Conservation (phyloP, 805 yeast genomes). For the Ogataea populi-albae region DNA sequence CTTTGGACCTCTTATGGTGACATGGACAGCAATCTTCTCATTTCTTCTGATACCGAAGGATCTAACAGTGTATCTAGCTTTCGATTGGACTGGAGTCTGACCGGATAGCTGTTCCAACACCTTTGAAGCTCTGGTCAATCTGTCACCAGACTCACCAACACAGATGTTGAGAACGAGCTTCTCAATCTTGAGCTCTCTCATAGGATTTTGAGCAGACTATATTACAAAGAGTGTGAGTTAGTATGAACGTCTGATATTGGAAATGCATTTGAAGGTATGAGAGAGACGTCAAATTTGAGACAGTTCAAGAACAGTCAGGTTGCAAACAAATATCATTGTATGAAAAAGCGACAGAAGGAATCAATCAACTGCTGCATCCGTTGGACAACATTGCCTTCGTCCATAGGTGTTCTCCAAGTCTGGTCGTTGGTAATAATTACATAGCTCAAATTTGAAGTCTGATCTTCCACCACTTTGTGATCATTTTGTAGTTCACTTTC, state of each 20-base stretch:
- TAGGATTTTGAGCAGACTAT: slow-evolving; percentile 89
- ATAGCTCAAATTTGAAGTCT: too few relatives aligned
- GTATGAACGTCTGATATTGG: neutral
- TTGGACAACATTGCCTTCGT: too few relatives aligned
- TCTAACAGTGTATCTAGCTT: slow-evolving; percentile 99
- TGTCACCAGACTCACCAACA: slow-evolving; percentile 99
- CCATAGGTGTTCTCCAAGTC: too few relatives aligned
- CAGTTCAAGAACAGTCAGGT: too few relatives aligned
- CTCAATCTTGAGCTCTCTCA: slow-evolving; percentile 99
- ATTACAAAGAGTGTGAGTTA: slow-evolving; percentile 45
- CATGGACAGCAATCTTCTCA: slow-evolving; percentile 99
- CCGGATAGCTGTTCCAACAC: slow-evolving; percentile 99
- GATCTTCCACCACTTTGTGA: too few relatives aligned
- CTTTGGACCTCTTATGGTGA: slow-evolving; percentile 99
- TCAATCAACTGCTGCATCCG: too few relatives aligned
- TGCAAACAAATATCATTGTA: too few relatives aligned
- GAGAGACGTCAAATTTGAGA: too few relatives aligned
- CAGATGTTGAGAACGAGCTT: slow-evolving; percentile 99
- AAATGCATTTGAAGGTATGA: too few relatives aligned
- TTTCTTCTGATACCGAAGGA: slow-evolving; percentile 99
- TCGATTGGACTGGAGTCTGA: slow-evolving; percentile 99
- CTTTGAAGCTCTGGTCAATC: slow-evolving; percentile 99
- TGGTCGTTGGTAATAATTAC: too few relatives aligned
- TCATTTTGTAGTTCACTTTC: too few relatives aligned
- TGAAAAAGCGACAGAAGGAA: too few relatives aligned